Evolutionary conservation across 2,329 filamentous ascomycete species (phyloP).

Genomic region (Ophiostoma australiae): DNA sequence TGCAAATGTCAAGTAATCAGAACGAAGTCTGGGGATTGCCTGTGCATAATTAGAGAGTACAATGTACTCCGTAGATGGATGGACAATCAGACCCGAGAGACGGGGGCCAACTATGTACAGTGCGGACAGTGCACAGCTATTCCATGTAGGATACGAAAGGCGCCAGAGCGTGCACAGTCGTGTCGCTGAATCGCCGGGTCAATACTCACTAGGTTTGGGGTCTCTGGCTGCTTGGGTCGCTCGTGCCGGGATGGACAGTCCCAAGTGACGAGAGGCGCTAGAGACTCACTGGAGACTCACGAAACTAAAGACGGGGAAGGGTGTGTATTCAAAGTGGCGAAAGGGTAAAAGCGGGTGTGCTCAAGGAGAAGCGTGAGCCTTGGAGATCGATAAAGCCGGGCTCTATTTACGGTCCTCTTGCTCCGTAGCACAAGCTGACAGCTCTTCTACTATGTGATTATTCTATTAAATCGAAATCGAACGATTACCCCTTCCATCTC

Average conservation of each 20-base stretch:
- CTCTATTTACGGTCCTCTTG: neutral
- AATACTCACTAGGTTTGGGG: too few relatives aligned
- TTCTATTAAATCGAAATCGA: neutral
- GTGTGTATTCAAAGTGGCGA: neutral
- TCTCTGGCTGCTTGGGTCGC: neutral
- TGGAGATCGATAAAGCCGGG: constrained; percentile 1
- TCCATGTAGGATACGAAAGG: too few relatives aligned
- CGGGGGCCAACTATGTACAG: neutral
- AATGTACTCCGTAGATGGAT: neutral
- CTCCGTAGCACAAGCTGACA: neutral
- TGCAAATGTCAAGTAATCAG: neutral
- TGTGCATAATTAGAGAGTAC: neutral
- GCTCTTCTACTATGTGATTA: too few relatives aligned
- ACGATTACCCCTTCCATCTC: constrained; percentile 3
- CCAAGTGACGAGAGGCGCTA: neutral
- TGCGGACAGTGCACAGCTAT: neutral
- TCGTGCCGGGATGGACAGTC: neutral
- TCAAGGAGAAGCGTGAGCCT: constrained; percentile 13
- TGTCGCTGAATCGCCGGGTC: neutral
- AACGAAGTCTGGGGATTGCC: neutral
- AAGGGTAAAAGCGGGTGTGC: neutral
- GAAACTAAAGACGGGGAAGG: neutral
- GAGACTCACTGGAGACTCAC: neutral
- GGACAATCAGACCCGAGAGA: neutral
- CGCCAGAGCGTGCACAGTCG: neutral